Percentiles rank a stretch among this genome's conserved stretches.
These are phyloP conservation scores for Naganishia vaughanmartiniae DNA, from an alignment of 768 basidiomycete species.

Conservation along the genomic window DNA sequence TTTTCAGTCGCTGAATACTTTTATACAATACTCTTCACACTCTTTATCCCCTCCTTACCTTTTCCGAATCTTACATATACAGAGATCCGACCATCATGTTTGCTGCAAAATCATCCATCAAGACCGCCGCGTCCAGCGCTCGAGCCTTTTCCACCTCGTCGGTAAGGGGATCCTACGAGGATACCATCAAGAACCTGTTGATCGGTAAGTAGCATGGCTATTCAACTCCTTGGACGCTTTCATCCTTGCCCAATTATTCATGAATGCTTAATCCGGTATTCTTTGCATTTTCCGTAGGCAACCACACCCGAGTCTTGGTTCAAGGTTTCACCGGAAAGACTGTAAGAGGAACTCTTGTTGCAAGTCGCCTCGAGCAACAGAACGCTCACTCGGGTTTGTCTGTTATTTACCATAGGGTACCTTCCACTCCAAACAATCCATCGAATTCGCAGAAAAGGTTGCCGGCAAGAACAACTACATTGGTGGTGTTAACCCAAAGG, in stretches of 20 bases:
- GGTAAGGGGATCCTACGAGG: constrained; percentile 73
- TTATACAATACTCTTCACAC: background rate
- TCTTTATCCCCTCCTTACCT: background rate
- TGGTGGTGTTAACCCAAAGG: constrained; percentile 75
- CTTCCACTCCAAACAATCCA: constrained; percentile 89
- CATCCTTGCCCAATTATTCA: background rate
- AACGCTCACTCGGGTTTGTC: background rate
- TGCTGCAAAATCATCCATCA: constrained; percentile 22
- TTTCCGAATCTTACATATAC: background rate
- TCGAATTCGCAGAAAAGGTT: constrained; percentile 72
- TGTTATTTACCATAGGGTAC: constrained; percentile 63
- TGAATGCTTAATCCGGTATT: background rate
- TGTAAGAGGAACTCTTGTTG: constrained; percentile 55
- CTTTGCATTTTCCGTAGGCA: constrained; percentile 53
- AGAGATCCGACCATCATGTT: constrained; percentile 13
- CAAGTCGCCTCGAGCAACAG: background rate
- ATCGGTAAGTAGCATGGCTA: constrained; percentile 58
- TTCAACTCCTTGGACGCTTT: background rate
- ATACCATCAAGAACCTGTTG: constrained; percentile 84
- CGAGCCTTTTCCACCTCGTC: constrained; percentile 78
- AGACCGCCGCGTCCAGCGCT: constrained; percentile 36
- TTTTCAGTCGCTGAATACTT: background rate
- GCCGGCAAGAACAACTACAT: constrained; percentile 70
- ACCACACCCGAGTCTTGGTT: constrained; percentile 84
- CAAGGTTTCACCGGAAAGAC: constrained; percentile 89